Percentiles rank a stretch among this genome's conserved stretches.
Evolutionary conservation across 2,329 filamentous ascomycete genomes (phyloP).

Genomic region (Colletotrichum sp.): DNA sequence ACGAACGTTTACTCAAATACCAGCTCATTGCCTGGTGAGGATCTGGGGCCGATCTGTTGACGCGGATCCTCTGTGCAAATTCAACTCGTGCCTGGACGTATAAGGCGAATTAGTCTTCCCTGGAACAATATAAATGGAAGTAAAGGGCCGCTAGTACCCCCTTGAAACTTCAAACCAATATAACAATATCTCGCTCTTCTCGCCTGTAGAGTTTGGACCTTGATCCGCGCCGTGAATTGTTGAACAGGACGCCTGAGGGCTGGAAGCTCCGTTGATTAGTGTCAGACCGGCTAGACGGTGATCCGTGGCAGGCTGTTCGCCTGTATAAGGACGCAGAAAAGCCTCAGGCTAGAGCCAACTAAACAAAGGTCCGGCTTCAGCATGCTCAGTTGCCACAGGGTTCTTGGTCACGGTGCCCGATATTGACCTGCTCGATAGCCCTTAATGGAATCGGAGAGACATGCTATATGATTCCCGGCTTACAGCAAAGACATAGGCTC

Average conservation of each 20-base stretch:
- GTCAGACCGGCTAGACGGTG: background rate
- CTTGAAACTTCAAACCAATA: background rate
- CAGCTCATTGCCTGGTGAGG: background rate
- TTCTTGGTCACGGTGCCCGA: no score
- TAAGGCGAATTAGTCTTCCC: background rate
- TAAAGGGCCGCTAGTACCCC: background rate
- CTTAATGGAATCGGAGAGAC: no score
- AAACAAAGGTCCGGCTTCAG: no score
- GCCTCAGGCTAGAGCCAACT: no score
- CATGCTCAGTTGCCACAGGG: no score
- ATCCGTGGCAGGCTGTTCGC: fast-evolving
- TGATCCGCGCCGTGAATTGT: background rate
- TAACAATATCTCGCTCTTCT: fast-evolving
- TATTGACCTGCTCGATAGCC: no score
- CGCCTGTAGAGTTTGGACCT: background rate
- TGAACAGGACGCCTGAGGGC: no score
- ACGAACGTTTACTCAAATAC: background rate
- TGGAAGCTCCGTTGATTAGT: background rate
- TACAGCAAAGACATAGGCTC: no score
- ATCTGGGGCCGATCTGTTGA: background rate
- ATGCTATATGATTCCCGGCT: no score
- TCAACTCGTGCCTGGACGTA: background rate
- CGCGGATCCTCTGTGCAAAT: background rate
- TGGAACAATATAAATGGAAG: background rate
- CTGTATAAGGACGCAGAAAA: no score